A percentile compares a stretch with the other conserved stretches of the same genome.
Conservation (phyloP, 2,329 filamentous ascomycete genomes). For the Trichophyton benhamiae region DNA sequence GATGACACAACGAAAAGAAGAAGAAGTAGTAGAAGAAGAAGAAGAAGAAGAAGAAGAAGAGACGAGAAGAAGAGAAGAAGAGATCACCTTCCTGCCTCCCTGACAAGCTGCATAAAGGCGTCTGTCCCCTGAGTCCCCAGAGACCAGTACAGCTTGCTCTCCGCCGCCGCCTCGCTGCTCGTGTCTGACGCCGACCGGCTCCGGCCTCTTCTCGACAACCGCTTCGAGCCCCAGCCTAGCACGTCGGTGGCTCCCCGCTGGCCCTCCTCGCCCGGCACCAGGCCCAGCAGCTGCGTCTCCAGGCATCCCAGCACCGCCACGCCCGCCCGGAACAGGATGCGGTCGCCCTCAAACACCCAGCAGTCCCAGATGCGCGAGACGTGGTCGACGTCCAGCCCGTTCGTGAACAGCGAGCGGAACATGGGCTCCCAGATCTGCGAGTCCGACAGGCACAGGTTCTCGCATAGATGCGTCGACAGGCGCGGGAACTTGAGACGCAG, state of each 20-base stretch:
- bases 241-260: constrained; percentile 18
- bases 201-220: neutral
- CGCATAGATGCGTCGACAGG: constrained; percentile 41
- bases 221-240: constrained; percentile 21
- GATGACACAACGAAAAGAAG: neutral
- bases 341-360: constrained; percentile 49
- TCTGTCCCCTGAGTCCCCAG: constrained; percentile 19
- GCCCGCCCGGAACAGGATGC: constrained; percentile 34
- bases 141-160: constrained; percentile 17
- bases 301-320: constrained; percentile 34
- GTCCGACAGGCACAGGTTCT: constrained; percentile 29
- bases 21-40: neutral
- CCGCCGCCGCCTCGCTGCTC: neutral
- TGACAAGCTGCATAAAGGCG: constrained; percentile 21
- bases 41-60: neutral
- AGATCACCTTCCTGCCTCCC: constrained; percentile 17
- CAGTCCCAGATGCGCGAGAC: constrained; percentile 49
- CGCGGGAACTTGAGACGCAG: constrained; percentile 47
- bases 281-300: constrained; percentile 31
- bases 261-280: constrained; percentile 28
- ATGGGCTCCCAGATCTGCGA: constrained; percentile 42
- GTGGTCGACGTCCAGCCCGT: constrained; percentile 41
- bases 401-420: constrained; percentile 42
- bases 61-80: neutral
- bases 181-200: neutral